Evolutionary conservation across 345 rosid genomes (phyloP), one percentile per base, ranked within the genome.

Genomic region (Corchorus olitorius): DNA sequence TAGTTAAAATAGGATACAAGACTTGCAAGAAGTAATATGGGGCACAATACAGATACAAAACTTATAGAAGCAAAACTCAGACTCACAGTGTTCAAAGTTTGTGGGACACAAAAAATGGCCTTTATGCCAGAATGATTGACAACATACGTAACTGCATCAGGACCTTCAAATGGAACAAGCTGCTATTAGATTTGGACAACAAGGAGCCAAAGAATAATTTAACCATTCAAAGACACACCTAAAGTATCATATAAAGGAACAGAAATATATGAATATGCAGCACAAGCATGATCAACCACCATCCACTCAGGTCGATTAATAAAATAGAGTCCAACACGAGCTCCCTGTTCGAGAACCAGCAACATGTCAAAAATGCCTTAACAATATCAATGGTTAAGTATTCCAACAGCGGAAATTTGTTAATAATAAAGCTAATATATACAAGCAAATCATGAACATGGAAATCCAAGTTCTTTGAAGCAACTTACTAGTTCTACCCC

Each of bases 201-300:
- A 39, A 12, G 12, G 16, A 65, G 55, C 41, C n/a, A 11, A 49
- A 41, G 70, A 56, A 62, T 16, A 17, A n/a, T 1, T 34, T 6
- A 58, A 20, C 72, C 41, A 54, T 69, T 59, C 37, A 77, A 77
- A 66, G 15, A 52, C 87, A 48, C 77, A 94, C 97, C 98, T 82
- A 94, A 95, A 67, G 98, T 94, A 79, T 94, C 98, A 27, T 94
- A 94, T 65, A 94, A 82, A 80, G 98, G 97, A 87, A 92, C 92
- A 5, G 97, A 91, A 74, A 91, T 79, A 50, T 84, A 91, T n/a
- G 98, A 92, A 85, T 93, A 94, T 62, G 98, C 98, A 46, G 97
- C 84, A 80, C 97, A 94, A 63, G 98, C 98, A 87, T 94, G 95
- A 86, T 94, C 98, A 69, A 89, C 95, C 64, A 93, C 84, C 81